Evolutionary conservation across 73 alveolate genomes (phyloP).

Genomic region (Tetrahymena malaccensis): DNA sequence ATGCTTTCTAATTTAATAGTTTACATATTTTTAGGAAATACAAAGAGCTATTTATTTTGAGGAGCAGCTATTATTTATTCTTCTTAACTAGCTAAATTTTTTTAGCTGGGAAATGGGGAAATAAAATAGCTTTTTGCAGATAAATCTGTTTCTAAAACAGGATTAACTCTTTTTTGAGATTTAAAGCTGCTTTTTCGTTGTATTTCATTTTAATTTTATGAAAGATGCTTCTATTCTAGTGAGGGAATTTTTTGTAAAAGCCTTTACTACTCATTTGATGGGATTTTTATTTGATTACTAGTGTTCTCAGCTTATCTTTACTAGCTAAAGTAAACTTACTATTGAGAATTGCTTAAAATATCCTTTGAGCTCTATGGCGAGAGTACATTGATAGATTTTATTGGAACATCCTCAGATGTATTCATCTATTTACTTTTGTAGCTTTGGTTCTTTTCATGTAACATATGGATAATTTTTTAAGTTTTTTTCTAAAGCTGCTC

Average conservation of each 20-base stretch:
- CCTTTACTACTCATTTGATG: not conserved
- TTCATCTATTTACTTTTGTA: not conserved
- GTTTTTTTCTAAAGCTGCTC: not conserved
- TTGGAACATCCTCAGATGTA: not conserved
- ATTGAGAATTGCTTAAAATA: not conserved
- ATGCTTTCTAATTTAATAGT: not conserved
- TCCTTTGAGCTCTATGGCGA: not conserved
- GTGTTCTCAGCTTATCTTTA: not conserved
- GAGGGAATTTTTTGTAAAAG: not conserved
- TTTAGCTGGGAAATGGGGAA: not conserved
- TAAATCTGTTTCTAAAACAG: not conserved
- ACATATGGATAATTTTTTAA: not conserved
- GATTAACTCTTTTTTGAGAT: not conserved
- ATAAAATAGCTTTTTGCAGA: not conserved
- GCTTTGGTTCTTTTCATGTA: not conserved
- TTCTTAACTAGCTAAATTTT: not conserved
- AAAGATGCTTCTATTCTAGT: not conserved
- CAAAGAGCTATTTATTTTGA: not conserved
- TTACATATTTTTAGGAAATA: not conserved
- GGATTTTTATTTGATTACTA: not conserved
- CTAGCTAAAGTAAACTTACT: not conserved
- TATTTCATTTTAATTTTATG: not conserved
- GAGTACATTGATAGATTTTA: not conserved
- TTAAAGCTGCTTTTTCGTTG: not conserved
- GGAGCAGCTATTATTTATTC: not conserved